Evolutionary conservation across 805 yeast genomes (phyloP).

Genomic region (Pichia phayaonensis): DNA sequence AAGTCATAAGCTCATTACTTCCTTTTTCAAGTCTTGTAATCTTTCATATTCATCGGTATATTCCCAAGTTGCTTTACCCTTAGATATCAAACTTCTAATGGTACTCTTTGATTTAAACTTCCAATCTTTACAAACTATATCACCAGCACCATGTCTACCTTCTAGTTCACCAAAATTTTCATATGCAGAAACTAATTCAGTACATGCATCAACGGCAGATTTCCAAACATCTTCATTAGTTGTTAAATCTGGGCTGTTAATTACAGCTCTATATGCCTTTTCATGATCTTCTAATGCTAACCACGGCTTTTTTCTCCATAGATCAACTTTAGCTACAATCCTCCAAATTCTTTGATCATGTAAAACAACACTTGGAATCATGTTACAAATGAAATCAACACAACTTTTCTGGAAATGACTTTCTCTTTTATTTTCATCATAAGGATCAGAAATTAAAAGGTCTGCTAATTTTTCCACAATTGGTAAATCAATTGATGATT

Average conservation of each 20-base stretch:
- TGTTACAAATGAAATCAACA: constrained; percentile 60
- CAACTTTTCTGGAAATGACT: constrained; percentile 63
- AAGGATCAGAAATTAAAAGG: constrained; percentile 48
- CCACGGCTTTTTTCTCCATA: constrained; percentile 89
- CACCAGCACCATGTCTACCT: constrained; percentile 73
- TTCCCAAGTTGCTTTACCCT: constrained; percentile 76
- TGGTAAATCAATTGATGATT: constrained; percentile 63
- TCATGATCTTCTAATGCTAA: constrained; percentile 77
- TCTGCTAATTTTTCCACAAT: constrained; percentile 69
- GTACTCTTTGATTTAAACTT: constrained; percentile 70
- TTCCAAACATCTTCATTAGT: constrained; percentile 60
- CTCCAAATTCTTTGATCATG: constrained; percentile 69
- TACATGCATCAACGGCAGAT: constrained; percentile 70
- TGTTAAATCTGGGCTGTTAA: constrained; percentile 57
- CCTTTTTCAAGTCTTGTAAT: constrained; percentile 45
- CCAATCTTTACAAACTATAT: constrained; percentile 89
- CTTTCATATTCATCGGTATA: constrained; percentile 70
- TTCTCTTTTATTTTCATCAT: constrained; percentile 28
- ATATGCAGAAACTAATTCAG: constrained; percentile 77
- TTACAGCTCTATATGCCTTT: constrained; percentile 71
- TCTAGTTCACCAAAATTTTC: constrained; percentile 80
- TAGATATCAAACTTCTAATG: constrained; percentile 67
- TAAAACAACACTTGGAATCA: constrained; percentile 64
- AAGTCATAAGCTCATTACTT: constrained; percentile 20
- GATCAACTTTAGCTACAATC: constrained; percentile 72